Evolutionary conservation across 2,329 filamentous ascomycete species (phyloP), one percentile per base, ranked within the genome.

Genomic region (Tolypocladium capitatum): DNA sequence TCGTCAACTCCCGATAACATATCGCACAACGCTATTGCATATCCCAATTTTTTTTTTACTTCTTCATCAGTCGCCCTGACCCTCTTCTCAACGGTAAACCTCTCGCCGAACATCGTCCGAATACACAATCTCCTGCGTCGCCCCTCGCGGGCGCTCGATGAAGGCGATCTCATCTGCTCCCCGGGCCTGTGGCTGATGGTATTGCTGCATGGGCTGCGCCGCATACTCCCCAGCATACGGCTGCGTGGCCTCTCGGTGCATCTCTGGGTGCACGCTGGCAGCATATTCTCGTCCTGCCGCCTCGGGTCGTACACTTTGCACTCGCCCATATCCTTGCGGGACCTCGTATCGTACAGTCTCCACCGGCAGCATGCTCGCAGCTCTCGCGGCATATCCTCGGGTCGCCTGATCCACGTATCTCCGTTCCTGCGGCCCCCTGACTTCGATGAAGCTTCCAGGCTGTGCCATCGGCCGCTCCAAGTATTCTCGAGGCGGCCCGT

Each of bases 401-500:
- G 74, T 66, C 2, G 65, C 53, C 18, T 74, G 74, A 28, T 76
- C 71, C 24, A 68, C 58, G 46, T 67, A 58, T 36, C 68, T 63
- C 43, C 68, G 62, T 21, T 69, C 69, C 8, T 62, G 55, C n/a
- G 63, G 60, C 11, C 60, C 60, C 52, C 74, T 67, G n/a, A 73
- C 63, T 46, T 71, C 70, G 21, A 73, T 59, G 53, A 74, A 77
- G 10, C 75, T 74, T 32, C 60, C 60, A 3, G 67, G 62, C 2
- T 63, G 63, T 5, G 58, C 61, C 50, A 70, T 63, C 11, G 71
- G 76, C 34, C 71, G 76, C 52, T 65, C 63, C 5, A 78, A 74
- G 53, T 78, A 77, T 53, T 83, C 81, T 47, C 77, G 68, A 52
- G 76, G 73, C 16, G 74, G 72, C 51, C 76, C 78, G 28, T 71